Evolutionary conservation across 768 basidiomycete genomes (phyloP).

Genomic region (Pleurotus citrinopileatus): DNA sequence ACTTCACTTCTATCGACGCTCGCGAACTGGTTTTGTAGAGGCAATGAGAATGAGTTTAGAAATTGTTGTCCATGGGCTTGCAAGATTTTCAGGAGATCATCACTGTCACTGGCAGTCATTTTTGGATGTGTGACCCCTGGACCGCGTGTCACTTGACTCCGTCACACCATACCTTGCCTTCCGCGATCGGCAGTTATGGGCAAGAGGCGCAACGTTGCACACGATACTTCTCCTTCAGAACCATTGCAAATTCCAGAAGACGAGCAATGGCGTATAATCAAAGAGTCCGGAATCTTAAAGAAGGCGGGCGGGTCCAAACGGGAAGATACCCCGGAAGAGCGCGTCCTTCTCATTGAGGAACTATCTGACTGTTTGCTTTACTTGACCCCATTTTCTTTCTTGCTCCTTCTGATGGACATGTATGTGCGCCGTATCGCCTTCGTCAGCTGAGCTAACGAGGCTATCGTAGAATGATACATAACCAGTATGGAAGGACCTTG

Average conservation of each 20-base stretch:
- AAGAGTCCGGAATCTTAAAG: conserved; percentile 58
- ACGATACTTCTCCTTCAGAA: conserved; percentile 6
- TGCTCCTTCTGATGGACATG: conserved; percentile 85
- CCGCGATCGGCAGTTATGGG: neutral
- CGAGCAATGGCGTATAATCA: conserved; percentile 77
- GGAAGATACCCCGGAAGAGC: conserved; percentile 39
- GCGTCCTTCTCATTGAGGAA: conserved; percentile 55
- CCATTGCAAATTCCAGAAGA: conserved; percentile 61
- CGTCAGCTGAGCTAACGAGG: too few species aligned
- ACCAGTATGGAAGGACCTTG: conserved; percentile 70
- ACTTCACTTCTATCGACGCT: conserved; percentile 13
- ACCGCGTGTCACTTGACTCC: conserved; percentile 13
- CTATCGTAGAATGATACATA: conserved; percentile 79
- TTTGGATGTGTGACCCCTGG: neutral
- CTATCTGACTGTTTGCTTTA: conserved; percentile 63
- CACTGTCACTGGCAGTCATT: conserved; percentile 27
- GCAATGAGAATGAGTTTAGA: conserved; percentile 34
- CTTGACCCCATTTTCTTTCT: conserved; percentile 72
- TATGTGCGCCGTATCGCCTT: conserved; percentile 34
- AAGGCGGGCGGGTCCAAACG: conserved; percentile 23
- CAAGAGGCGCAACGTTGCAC: conserved; percentile 10
- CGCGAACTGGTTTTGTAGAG: neutral
- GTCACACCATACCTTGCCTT: neutral
- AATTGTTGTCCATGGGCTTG: conserved; percentile 48
- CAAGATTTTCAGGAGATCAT: conserved; percentile 37